Evolutionary conservation across 352 stramenopile genomes (phyloP), one percentile per base, ranked within the genome.

Genomic region (Phytophthora ramorum): DNA sequence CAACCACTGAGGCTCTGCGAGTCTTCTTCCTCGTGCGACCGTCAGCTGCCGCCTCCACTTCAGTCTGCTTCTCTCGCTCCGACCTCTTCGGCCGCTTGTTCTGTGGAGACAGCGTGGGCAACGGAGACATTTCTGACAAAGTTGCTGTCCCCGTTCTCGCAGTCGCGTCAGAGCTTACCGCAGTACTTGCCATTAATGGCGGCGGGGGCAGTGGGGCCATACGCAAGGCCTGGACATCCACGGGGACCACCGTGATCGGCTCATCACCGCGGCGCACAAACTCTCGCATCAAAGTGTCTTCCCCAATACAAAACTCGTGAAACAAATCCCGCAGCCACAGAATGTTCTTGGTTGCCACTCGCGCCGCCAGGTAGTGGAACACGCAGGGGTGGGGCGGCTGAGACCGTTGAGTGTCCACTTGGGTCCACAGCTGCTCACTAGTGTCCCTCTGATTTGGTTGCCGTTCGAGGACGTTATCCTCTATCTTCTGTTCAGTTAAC

Each of bases 261-360:
- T 70, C 55, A n/a, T 50, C 20, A 7, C 67, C 68, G 1, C 46
- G 48, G 2, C 43, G 47, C 19, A 76, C 19, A 40, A 80, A 80
- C 47, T 67, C 63, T 3, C 32, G 13, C 12, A 83, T 16, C 17
- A 66, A 26, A 1, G 49, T n/a, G 12, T 79, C 60, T 0, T 63
- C 47, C 6, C 75, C 71, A 3, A 35, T 52, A 32, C 61, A 71
- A 26, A 80, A 83, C 20, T 83, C 71, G 9, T 53, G 5, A 49
- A 66, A 78, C 32, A 83, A 68, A 13, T 70, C 49, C 10, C 62
- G 34, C 20, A 83, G 45, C 71, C 62, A 75, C 47, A 72, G 20
- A 28, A 82, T 66, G 67, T 82, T 79, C 44, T 69, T 77, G n/a
- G 70, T 79, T 17, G 47, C 59, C n/a, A 82, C 70, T 13, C 70